A percentile compares a stretch with the other conserved stretches of the same genome.
These are phyloP conservation scores for Hypoxylon trugodes DNA, from an alignment of 495 filamentous ascomycete species.

Conservation along the genomic window DNA sequence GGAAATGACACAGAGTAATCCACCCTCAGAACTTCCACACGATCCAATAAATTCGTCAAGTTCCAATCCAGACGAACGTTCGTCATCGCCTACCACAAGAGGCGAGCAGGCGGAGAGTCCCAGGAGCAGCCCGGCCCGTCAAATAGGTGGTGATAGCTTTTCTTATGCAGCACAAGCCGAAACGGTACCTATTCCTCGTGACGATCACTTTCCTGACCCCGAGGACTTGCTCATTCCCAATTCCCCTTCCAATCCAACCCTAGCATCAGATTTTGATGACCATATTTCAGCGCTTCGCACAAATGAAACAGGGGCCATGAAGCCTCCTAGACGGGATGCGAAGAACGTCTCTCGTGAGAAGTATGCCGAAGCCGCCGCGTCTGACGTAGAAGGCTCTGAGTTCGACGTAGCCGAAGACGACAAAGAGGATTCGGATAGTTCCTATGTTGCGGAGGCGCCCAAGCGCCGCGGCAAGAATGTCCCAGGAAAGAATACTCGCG, in stretches of 20 bases:
- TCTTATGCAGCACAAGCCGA: conserved; percentile 30
- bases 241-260: conserved; percentile 1
- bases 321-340: background rate
- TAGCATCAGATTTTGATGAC: conserved; percentile 15
- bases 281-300: background rate
- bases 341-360: background rate
- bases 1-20: conserved; percentile 35
- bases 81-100: conserved; percentile 16
- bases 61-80: conserved; percentile 34
- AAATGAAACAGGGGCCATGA: background rate
- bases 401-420: conserved; percentile 14
- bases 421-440: conserved; percentile 14
- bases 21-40: conserved; percentile 30
- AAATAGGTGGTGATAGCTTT: conserved; percentile 14
- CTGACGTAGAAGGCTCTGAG: conserved; percentile 9
- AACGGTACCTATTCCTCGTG: conserved; percentile 30
- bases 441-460: conserved; percentile 12
- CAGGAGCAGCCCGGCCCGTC: background rate
- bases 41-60: conserved; percentile 27
- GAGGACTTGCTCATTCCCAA: conserved; percentile 19
- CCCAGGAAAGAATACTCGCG: background rate
- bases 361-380: background rate
- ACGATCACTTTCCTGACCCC: background rate
- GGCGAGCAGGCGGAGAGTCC: background rate
- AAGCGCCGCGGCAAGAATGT: conserved; percentile 14